These are phyloP conservation scores for Aureobasidium melanogenum DNA, from an alignment of 2,329 filamentous ascomycete species.

Conservation along the genomic window DNA sequence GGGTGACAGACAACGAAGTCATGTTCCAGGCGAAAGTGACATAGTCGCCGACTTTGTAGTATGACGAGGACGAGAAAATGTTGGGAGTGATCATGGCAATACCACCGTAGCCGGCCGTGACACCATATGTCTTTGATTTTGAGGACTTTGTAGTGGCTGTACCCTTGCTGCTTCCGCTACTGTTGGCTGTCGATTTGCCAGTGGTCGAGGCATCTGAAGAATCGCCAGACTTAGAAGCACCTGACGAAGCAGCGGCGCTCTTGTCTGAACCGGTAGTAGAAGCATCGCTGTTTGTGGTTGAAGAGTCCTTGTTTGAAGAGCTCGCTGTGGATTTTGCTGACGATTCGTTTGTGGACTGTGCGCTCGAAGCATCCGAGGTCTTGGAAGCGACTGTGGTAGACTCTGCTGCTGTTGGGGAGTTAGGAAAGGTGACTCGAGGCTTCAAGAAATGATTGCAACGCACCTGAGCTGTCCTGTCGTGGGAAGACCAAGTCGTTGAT, in stretches of 20 bases:
- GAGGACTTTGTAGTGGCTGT: constrained; percentile 12
- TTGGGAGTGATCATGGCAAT: constrained; percentile 54
- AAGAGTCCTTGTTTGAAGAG: constrained; percentile 5
- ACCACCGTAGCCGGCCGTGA: constrained; percentile 48
- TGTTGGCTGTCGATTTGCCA: constrained; percentile 9
- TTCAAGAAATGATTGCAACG: not conserved
- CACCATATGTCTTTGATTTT: constrained; percentile 37
- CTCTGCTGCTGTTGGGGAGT: constrained; percentile 13
- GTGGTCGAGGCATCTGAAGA: constrained; percentile 13
- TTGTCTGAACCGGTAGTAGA: constrained; percentile 17
- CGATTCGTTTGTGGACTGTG: constrained; percentile 19
- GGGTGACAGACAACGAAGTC: constrained; percentile 52
- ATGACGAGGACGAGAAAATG: constrained; percentile 38
- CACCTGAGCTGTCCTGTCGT: constrained; percentile 18
- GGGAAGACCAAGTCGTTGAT: constrained; percentile 19
- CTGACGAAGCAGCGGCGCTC: constrained; percentile 12
- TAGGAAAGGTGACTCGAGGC: not conserved
- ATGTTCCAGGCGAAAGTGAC: constrained; percentile 63
- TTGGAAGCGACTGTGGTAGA: constrained; percentile 7
- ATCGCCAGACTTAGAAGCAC: constrained; percentile 16
- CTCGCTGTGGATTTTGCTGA: constrained; percentile 15
- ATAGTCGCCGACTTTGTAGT: constrained; percentile 52
- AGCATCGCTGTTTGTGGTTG: constrained; percentile 8
- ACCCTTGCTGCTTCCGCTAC: constrained; percentile 16
- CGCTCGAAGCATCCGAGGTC: constrained; percentile 15